A percentile compares a stretch with the other conserved stretches of the same genome.
phyloP scores from a whole-genome alignment of 768 basidiomycete species.

The Rhizopogon vesiculosus region DNA sequence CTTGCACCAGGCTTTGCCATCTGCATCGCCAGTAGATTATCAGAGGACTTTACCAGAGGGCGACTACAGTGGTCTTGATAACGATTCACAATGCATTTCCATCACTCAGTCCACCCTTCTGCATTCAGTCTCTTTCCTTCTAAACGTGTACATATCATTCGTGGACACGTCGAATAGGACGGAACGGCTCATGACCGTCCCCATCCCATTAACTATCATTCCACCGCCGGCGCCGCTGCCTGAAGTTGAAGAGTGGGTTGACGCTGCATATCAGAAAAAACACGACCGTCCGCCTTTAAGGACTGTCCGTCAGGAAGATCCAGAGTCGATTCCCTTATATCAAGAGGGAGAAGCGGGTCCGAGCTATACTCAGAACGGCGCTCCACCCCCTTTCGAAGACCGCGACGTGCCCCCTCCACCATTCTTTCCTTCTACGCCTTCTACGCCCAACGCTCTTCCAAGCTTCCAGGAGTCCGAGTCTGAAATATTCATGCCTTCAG shows the following conservation, averaged over 20 bases:
- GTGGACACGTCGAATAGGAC: slow-evolving; percentile 65
- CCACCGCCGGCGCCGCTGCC: slow-evolving; percentile 77
- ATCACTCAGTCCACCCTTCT: slow-evolving; percentile 81
- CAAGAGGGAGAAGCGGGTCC: slow-evolving; percentile 73
- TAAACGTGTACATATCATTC: slow-evolving; percentile 74
- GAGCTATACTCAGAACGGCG: slow-evolving; percentile 56
- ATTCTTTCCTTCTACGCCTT: slow-evolving; percentile 50
- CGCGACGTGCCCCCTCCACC: slow-evolving; percentile 73
- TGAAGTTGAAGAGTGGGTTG: slow-evolving; percentile 67
- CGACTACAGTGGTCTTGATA: slow-evolving; percentile 45
- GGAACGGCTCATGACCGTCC: slow-evolving; percentile 59
- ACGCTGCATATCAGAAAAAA: slow-evolving; percentile 81
- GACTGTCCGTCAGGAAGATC: slow-evolving; percentile 68
- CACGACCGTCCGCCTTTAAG: slow-evolving; percentile 75
- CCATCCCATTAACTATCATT: slow-evolving; percentile 67
- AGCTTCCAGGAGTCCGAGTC: slow-evolving; percentile 80
- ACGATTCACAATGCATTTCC: slow-evolving; percentile 62
- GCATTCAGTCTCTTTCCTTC: slow-evolving; percentile 75
- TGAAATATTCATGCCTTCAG: slow-evolving; percentile 64
- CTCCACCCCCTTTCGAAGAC: slow-evolving; percentile 84
- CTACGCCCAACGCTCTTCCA: slow-evolving; percentile 57
- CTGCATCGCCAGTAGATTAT: slow-evolving; percentile 44
- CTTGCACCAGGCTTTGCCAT: slow-evolving; percentile 58
- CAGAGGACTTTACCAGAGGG: slow-evolving; percentile 37
- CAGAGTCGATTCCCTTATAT: slow-evolving; percentile 60